Conservation (phyloP, 768 basidiomycete genomes). For the Suillus subalutaceus region DNA sequence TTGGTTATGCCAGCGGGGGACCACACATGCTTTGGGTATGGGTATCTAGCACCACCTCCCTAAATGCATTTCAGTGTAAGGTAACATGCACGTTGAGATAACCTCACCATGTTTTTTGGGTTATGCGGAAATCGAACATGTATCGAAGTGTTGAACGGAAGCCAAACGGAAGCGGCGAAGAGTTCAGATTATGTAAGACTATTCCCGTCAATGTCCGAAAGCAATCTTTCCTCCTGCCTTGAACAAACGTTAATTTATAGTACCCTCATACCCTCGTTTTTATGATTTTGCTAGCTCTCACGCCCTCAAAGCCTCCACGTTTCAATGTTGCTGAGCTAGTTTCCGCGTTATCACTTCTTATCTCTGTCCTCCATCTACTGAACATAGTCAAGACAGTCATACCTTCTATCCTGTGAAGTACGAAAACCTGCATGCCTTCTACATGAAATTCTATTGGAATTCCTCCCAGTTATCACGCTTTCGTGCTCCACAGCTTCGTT, state of each 20-base stretch:
- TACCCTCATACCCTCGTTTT: too few species aligned
- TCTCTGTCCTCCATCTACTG: too few species aligned
- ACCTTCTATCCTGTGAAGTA: conserved; percentile 1
- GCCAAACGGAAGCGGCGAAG: not conserved
- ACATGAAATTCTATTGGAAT: too few species aligned
- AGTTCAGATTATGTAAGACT: too few species aligned
- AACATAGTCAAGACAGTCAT: not conserved
- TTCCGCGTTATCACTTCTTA: too few species aligned
- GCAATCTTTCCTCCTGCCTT: too few species aligned
- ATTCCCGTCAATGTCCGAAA: too few species aligned
- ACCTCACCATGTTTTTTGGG: conserved; percentile 1
- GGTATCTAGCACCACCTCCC: conserved; percentile 88
- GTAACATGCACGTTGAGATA: not conserved
- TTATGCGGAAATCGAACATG: not conserved
- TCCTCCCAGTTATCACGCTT: not conserved
- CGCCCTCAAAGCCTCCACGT: not conserved
- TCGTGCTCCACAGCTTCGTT: not conserved
- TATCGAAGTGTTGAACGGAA: not conserved
- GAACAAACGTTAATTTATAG: too few species aligned
- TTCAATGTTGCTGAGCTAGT: too few species aligned
- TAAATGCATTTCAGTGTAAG: conserved; percentile 27
- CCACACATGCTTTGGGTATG: conserved; percentile 95
- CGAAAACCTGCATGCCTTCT: too few species aligned
- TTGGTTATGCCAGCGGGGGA: conserved; percentile 74
- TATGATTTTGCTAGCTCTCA: not conserved